Conservation (phyloP, 345 rosid genomes). For the Arabis alpina region DNA sequence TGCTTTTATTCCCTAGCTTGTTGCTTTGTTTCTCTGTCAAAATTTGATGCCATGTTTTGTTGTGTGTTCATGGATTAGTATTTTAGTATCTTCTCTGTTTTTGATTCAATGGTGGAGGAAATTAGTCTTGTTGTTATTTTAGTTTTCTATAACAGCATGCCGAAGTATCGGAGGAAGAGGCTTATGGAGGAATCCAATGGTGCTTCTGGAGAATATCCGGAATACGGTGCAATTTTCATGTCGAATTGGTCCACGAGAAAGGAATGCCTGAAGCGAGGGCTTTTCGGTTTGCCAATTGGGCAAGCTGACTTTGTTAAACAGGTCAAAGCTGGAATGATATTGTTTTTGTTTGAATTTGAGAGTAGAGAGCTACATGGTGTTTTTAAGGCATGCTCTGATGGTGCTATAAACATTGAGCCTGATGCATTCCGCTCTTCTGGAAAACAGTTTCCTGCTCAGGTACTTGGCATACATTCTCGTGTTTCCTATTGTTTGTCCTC, state of each 20-base stretch:
- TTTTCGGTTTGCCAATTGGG: constrained; percentile 66
- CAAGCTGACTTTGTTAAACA: constrained; percentile 54
- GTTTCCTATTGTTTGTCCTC: no score
- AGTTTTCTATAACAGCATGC: constrained; percentile 47
- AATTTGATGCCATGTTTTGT: neutral
- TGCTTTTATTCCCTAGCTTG: neutral
- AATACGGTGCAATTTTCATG: constrained; percentile 79
- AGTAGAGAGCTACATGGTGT: constrained; percentile 71
- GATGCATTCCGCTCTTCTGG: constrained; percentile 58
- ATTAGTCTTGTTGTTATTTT: constrained; percentile 32
- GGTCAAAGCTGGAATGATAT: constrained; percentile 71
- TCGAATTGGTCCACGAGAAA: constrained; percentile 48
- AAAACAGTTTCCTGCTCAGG: constrained; percentile 81
- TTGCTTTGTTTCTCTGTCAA: neutral
- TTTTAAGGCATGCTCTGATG: constrained; percentile 62
- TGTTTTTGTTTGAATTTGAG: constrained; percentile 73
- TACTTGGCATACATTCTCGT: constrained; percentile 28
- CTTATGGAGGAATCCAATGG: constrained; percentile 25
- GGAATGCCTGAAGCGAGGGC: constrained; percentile 53
- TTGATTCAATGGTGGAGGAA: neutral
- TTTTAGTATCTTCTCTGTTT: constrained; percentile 12
- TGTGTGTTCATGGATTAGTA: neutral
- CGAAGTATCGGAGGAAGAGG: constrained; percentile 35
- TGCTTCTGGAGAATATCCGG: constrained; percentile 49
- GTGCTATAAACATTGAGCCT: constrained; percentile 64